Percentiles rank a stretch among this genome's conserved stretches.
Conservation (phyloP, 768 basidiomycete species). For the Bullera alba region DNA sequence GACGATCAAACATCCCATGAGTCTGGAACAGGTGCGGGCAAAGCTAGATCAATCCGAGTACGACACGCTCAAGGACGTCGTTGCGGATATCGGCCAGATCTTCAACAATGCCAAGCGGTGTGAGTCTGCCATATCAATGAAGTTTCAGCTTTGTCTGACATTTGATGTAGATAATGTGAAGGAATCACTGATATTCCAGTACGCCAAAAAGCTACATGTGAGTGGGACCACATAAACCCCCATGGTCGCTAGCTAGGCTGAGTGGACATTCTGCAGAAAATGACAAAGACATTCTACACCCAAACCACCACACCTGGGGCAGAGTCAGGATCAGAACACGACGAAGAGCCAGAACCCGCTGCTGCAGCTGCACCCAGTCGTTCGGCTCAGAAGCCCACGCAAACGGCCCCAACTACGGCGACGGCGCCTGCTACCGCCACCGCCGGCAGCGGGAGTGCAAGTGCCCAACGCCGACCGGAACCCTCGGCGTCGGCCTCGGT, state of each 20-base stretch:
- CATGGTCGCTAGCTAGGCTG: not conserved
- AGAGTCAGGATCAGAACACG: conserved; percentile 24
- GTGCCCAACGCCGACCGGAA: no score
- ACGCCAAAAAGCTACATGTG: conserved; percentile 42
- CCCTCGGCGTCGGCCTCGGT: no score
- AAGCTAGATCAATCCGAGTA: conserved; percentile 28
- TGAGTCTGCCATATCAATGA: no score
- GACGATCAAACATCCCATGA: conserved; percentile 40
- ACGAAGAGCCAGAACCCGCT: conserved; percentile 3
- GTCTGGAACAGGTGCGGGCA: conserved; percentile 27
- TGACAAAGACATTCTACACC: conserved; percentile 25
- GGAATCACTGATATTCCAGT: conserved; percentile 38
- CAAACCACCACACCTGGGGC: conserved; percentile 9
- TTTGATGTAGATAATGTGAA: conserved; percentile 32
- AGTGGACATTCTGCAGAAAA: conserved; percentile 24
- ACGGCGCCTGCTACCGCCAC: no score
- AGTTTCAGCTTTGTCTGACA: not conserved
- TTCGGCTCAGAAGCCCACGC: no score
- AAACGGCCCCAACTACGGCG: no score
- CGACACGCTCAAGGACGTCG: conserved; percentile 32
- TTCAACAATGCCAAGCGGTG: conserved; percentile 45
- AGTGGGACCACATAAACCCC: conserved; percentile 2
- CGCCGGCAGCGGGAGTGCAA: not conserved
- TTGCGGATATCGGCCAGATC: conserved; percentile 38
- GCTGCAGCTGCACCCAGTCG: not conserved